These are phyloP conservation scores for Alloteropsis semialata DNA, from an alignment of 176 grass and related monocot genomes.

Conservation along the genomic window DNA sequence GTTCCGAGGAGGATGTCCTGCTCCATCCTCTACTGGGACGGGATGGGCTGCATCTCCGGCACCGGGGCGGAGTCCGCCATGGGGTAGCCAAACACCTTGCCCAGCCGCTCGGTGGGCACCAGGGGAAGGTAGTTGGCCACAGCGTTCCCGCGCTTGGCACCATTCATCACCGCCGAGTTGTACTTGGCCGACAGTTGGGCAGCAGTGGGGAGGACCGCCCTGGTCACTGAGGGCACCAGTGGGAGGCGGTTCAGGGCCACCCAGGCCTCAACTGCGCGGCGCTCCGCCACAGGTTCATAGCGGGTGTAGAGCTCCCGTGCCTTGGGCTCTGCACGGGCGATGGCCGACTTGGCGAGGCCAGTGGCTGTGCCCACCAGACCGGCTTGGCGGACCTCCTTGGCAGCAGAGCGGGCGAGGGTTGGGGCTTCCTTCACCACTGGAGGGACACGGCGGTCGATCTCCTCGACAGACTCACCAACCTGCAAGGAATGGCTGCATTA, in stretches of 20 bases:
- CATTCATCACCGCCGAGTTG: constrained; percentile 48
- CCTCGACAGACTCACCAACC: constrained; percentile 68
- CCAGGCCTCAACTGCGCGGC: constrained; percentile 58
- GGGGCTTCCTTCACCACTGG: constrained; percentile 70
- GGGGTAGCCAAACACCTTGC: constrained; percentile 48
- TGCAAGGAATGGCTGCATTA: background rate
- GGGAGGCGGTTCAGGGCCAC: constrained; percentile 83
- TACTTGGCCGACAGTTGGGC: constrained; percentile 67
- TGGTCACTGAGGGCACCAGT: constrained; percentile 62
- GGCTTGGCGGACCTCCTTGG: constrained; percentile 51
- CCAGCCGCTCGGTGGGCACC: constrained; percentile 65
- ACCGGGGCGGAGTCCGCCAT: background rate
- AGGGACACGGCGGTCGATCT: constrained; percentile 63
- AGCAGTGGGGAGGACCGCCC: constrained; percentile 61
- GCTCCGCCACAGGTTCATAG: constrained; percentile 76
- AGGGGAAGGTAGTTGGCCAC: constrained; percentile 78
- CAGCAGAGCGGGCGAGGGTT: constrained; percentile 42
- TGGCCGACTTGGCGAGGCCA: constrained; percentile 54
- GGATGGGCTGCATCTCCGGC: constrained; percentile 66
- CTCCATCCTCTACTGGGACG: constrained; percentile 24
- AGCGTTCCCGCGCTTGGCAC: constrained; percentile 59
- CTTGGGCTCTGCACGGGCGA: constrained; percentile 43
- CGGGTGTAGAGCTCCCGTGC: constrained; percentile 64
- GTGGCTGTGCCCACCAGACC: constrained; percentile 73
- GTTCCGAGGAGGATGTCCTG: background rate